Evolutionary conservation across 106 monocot genomes (phyloP).

Genomic region (Amphibolis antarctica): DNA sequence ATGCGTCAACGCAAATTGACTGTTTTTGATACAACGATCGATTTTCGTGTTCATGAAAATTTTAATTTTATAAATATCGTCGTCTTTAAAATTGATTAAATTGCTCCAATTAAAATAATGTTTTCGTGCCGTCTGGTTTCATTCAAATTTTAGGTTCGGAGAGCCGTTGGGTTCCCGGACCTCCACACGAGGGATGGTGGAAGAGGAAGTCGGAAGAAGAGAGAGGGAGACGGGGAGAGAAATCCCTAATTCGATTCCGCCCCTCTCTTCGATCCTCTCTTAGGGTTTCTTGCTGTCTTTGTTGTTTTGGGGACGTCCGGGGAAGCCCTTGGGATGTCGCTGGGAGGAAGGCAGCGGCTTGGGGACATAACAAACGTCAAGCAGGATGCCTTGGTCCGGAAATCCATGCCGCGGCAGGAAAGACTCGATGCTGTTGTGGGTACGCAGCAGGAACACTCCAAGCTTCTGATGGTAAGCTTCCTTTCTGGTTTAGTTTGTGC

Average conservation of each 20-base stretch:
- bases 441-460: conserved; percentile 22
- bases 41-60: too few species aligned
- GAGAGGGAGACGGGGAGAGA: background rate
- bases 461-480: conserved; percentile 21
- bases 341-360: conserved; percentile 28
- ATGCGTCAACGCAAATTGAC: too few species aligned
- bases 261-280: background rate
- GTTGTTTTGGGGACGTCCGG: background rate
- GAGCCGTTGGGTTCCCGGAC: conserved; percentile 6
- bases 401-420: conserved; percentile 1
- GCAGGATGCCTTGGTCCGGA: background rate
- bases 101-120: too few species aligned
- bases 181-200: background rate
- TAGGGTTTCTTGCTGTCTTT: background rate
- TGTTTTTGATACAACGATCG: too few species aligned
- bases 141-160: conserved; percentile 3
- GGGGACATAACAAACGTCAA: conserved; percentile 41
- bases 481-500: background rate
- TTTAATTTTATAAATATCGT: too few species aligned
- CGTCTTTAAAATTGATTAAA: too few species aligned
- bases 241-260: background rate
- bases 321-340: background rate
- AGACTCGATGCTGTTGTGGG: background rate
- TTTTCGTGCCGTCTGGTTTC: conserved; percentile 51
- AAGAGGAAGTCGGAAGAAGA: background rate